Evolutionary conservation across 305 asterid genomes (phyloP), one percentile per base, ranked within the genome.

Genomic region (Ilex paraguariensis): DNA sequence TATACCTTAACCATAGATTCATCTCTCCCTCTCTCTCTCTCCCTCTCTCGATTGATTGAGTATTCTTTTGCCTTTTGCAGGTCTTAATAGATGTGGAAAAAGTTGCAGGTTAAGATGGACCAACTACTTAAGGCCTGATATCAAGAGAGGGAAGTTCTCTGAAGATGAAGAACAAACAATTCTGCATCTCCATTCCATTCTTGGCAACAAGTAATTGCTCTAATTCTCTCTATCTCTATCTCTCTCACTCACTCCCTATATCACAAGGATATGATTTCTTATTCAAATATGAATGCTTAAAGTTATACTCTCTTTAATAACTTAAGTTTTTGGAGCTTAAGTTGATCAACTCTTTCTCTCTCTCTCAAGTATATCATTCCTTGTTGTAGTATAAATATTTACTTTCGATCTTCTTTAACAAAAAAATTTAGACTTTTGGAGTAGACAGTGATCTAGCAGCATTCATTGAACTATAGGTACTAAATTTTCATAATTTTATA

Each of bases 41-140:
- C 51, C 2, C 51, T 46, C n/a, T 46, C 51, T 13, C 51, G 1
- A 0, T 6, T 7, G 15, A 13, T 7, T 46, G 52, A 42, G 11
- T 46, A 8, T 46, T 46, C 15, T 46, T 11, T 46, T 13, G 8
- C 12, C 10, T 46, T 57, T 39, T 66, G 31, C 67, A 90, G 95
- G 97, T 57, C 68, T 90, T 12, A 90, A 85, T 42, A 68, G 97
- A 64, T 89, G 97, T 58, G 97, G 97, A 11, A 89, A 89, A 72
- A 89, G 96, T 68, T 88, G 96, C 69, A 73, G 96, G 56, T 88
- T 89, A 48, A 83, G 97, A 5, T 89, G 97, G 97, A 89, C 91
- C 0, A 89, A 89, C 76, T 89, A 88, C 57, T 66, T 88, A 0
- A 79, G 92, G 66, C 96, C 96, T 2, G 96, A 88, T 73, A 88